Percentiles rank a stretch among this genome's conserved stretches.
phyloP scores from a whole-genome alignment of 306 rosid species.

The Castanea sativa region DNA sequence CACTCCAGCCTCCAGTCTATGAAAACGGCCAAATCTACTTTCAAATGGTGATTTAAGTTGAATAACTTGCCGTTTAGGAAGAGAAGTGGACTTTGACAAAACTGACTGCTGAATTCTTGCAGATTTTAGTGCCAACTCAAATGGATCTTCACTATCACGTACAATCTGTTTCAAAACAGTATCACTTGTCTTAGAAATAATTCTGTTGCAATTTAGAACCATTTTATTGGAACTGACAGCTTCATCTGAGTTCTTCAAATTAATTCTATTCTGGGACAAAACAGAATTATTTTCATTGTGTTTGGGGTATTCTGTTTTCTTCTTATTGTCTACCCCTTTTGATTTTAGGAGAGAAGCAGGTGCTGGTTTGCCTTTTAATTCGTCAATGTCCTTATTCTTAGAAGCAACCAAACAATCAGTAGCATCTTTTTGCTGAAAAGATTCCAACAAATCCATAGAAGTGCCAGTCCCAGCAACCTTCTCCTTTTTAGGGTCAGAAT shows the following conservation, averaged over 20 bases:
- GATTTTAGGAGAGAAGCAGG: slow-evolving; percentile 33
- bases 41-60: slow-evolving; percentile 68
- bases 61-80: slow-evolving; percentile 76
- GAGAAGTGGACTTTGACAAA: slow-evolving; percentile 51
- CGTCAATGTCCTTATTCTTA: slow-evolving; percentile 34
- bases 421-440: slow-evolving; percentile 37
- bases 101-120: slow-evolving; percentile 44
- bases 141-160: slow-evolving; percentile 42
- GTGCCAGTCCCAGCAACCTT: slow-evolving; percentile 32
- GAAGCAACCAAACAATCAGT: slow-evolving; percentile 35
- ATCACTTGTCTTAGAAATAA: slow-evolving; percentile 27
- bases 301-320: slow-evolving; percentile 41
- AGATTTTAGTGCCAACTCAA: slow-evolving; percentile 63
- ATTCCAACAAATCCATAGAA: slow-evolving; percentile 35
- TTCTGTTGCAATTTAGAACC: slow-evolving; percentile 33
- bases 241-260: slow-evolving; percentile 38
- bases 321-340: slow-evolving; percentile 36
- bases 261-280: slow-evolving; percentile 28
- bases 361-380: slow-evolving; percentile 30
- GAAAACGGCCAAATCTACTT: slow-evolving; percentile 39
- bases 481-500: slow-evolving; percentile 31
- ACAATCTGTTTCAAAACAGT: slow-evolving; percentile 41
- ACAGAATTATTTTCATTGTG: slow-evolving; percentile 6
- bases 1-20: slow-evolving; percentile 50
- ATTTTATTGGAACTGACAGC: slow-evolving; percentile 33